phyloP scores from a whole-genome alignment of 2,329 filamentous ascomycete genomes.

The Sporothrix dimorphospora region DNA sequence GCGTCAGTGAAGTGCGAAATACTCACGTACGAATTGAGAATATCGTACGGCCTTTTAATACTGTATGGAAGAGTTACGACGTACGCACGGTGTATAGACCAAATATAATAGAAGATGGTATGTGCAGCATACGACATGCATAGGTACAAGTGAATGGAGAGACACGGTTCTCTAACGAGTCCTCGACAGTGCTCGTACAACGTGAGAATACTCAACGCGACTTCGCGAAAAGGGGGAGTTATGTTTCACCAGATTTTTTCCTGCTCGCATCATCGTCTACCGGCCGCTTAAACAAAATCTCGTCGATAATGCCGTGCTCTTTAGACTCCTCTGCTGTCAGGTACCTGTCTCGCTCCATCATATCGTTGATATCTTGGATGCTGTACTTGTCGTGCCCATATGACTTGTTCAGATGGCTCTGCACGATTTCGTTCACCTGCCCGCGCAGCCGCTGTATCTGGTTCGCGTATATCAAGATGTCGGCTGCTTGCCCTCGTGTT shows the following conservation, averaged over 20 bases:
- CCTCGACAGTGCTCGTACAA: too few species aligned
- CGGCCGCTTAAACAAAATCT: slow-evolving; percentile 73
- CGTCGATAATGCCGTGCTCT: slow-evolving; percentile 88
- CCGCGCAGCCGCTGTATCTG: slow-evolving; percentile 87
- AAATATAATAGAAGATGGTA: too few species aligned
- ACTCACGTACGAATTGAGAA: not conserved
- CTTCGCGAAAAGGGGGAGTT: too few species aligned
- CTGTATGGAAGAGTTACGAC: too few species aligned
- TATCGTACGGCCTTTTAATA: not conserved
- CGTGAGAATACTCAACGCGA: too few species aligned
- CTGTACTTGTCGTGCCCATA: slow-evolving; percentile 75
- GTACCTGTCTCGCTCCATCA: slow-evolving; percentile 98
- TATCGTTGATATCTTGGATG: slow-evolving; percentile 81
- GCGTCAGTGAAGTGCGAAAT: not conserved
- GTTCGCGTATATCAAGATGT: slow-evolving; percentile 96
- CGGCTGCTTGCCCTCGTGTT: slow-evolving; percentile 66
- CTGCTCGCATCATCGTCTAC: slow-evolving; percentile 30
- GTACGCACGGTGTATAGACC: too few species aligned
- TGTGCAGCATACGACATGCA: too few species aligned
- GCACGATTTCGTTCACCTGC: slow-evolving; percentile 89
- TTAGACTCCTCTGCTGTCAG: slow-evolving; percentile 86
- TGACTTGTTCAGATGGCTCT: slow-evolving; percentile 77
- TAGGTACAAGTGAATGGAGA: too few species aligned
- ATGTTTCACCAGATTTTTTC: not conserved
- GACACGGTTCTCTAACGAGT: too few species aligned